Base-by-base conservation (phyloP, 1,284 basidiomycete genomes). In the Melanopsichium pennsylvanicum region DNA sequence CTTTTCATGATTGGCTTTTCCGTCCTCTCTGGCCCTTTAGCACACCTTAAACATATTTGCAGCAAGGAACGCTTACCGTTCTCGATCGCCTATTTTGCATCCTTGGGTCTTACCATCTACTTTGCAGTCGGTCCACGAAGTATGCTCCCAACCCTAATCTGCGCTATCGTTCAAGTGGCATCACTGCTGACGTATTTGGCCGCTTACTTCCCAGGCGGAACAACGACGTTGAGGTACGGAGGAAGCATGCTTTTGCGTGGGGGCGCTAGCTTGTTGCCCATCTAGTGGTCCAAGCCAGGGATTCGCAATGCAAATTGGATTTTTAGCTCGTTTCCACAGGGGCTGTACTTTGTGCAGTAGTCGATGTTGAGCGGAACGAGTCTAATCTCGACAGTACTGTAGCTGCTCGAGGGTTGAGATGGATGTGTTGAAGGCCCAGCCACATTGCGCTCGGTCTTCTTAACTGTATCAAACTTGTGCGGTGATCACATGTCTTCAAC, bases 51-150 rank as follows among this genome's bases (percentile, higher is more conserved):
- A 46, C 79, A 81, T 47, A 72, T 81, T 33, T 45, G 69, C 46
- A 70, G 69, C 67, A 72, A 19, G 85, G 86, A 18, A 86, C 88
- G 74, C 43, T 67, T 23, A 85, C 84, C 70, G 80, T 85, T 38
- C 86, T 86, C 47, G 91, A 90, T 23, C 15, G 75, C 78, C 42
- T 79, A 68, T 67, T 69, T 81, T 47, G 54, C 49, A 5, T 76
- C 76, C 4, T 50, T 81, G 25, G 76, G 39, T 8, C 51, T 79
- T 10, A 81, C 79, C 18, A 69, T 81, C 49, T 81, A 81, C 64
- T 80, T 79, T 70, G 76, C 78, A 11, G 68, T 81, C 5, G 78
- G 76, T 1, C 75, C 76, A 15, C 55, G 72, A 26, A 72, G 64
- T 49, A 69, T 73, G 42, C 57, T 81, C 2, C 71, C 75, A 1